These are phyloP conservation scores for Fusarium annulatum DNA, from an alignment of 2,329 filamentous ascomycete species.

Conservation along the genomic window DNA sequence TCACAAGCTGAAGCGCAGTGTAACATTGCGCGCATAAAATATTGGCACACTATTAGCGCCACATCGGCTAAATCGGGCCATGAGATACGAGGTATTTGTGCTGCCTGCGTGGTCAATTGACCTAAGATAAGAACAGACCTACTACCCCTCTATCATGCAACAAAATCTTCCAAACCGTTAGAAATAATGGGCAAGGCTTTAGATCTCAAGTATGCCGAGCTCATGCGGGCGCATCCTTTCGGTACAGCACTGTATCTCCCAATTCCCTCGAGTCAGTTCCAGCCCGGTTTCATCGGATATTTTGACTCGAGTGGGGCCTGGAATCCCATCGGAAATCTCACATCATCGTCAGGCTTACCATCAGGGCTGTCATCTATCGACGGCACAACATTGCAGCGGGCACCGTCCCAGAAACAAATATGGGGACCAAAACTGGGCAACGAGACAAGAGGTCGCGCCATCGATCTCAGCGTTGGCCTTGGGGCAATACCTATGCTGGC, in stretches of 20 bases:
- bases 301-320: not conserved
- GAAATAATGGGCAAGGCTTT: not conserved
- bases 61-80: not conserved
- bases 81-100: not conserved
- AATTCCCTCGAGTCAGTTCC: not conserved
- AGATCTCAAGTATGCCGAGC: not conserved
- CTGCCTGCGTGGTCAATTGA: not conserved
- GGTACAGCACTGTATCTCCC: not conserved
- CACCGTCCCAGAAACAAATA: not conserved
- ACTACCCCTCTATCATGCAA: not conserved
- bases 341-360: not conserved
- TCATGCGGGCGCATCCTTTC: not conserved
- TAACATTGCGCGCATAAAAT: not conserved
- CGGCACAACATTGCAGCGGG: not conserved
- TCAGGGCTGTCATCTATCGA: rapidly evolving
- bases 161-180: rapidly evolving
- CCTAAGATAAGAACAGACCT: not conserved
- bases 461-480: not conserved
- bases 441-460: not conserved
- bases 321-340: not conserved
- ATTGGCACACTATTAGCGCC: not conserved
- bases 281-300: not conserved
- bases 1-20: not conserved
- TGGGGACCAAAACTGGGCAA: not conserved
- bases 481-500: not conserved